phyloP scores from a whole-genome alignment of 352 stramenopile species.

The Phytophthora aleatoria region DNA sequence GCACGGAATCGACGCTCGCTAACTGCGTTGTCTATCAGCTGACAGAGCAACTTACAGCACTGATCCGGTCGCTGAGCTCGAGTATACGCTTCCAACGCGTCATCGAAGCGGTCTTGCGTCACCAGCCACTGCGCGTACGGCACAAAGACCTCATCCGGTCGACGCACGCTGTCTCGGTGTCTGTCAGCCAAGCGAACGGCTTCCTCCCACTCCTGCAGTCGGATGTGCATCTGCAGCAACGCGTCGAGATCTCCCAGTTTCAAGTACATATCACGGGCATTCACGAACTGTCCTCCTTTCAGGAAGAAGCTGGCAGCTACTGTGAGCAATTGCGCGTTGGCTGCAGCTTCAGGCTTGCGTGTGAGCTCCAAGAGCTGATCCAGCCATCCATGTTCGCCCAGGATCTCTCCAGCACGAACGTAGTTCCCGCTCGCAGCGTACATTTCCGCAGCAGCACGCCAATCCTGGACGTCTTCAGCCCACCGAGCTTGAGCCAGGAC shows the following conservation, averaged over 20 bases:
- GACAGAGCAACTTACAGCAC: constrained; percentile 79
- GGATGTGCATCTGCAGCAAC: constrained; percentile 91
- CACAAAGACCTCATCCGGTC: constrained; percentile 91
- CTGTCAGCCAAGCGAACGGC: constrained; percentile 89
- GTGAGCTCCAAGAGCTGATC: constrained; percentile 87
- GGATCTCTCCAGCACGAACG: constrained; percentile 83
- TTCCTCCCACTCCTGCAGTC: constrained; percentile 92
- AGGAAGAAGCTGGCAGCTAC: constrained; percentile 70
- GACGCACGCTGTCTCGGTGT: constrained; percentile 75
- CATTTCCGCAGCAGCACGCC: constrained; percentile 91
- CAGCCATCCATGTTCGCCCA: constrained; percentile 86
- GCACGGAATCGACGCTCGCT: constrained; percentile 88
- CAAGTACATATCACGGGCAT: constrained; percentile 80
- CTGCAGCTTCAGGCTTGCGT: constrained; percentile 53
- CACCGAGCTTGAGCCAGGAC: constrained; percentile 91
- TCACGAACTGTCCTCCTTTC: constrained; percentile 75
- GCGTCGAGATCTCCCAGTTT: constrained; percentile 83
- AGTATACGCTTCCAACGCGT: constrained; percentile 92
- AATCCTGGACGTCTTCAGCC: constrained; percentile 93
- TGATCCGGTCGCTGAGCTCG: constrained; percentile 83
- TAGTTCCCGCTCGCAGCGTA: constrained; percentile 89
- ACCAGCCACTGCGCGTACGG: constrained; percentile 94
- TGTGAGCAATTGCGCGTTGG: constrained; percentile 50
- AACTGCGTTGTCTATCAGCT: constrained; percentile 91
- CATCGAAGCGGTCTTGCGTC: constrained; percentile 91